Percentiles rank a stretch among this genome's conserved stretches.
Conservation (phyloP, 2,329 filamentous ascomycete species). For the Neobulgaria alba region DNA sequence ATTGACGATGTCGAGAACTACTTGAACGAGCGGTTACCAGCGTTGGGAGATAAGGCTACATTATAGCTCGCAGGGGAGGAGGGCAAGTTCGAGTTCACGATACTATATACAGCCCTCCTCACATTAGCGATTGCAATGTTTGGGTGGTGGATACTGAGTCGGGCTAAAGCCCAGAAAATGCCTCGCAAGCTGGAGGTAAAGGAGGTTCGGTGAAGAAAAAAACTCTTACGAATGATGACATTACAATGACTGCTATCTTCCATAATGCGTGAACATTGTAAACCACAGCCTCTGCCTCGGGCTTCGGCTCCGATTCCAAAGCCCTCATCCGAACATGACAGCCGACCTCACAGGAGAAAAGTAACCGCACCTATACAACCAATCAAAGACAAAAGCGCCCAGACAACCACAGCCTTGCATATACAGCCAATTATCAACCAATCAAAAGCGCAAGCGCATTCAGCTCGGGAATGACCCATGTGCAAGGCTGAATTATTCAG, state of each 20-base stretch:
- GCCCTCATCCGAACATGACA: too few species aligned
- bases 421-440: too few species aligned
- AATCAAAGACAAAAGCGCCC: too few species aligned
- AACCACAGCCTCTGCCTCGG: too few species aligned
- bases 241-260: too few species aligned
- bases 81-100: neutral
- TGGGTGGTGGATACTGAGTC: neutral
- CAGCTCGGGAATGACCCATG: neutral
- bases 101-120: neutral
- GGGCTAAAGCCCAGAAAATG: neutral
- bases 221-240: neutral
- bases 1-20: conserved; percentile 70
- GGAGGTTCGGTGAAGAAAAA: neutral
- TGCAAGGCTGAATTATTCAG: neutral
- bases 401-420: too few species aligned
- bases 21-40: conserved; percentile 38
- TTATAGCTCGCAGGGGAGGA: conserved; percentile 16
- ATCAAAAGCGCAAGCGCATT: too few species aligned
- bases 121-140: neutral
- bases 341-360: too few species aligned
- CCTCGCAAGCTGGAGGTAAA: neutral
- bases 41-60: conserved; percentile 29
- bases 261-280: too few species aligned
- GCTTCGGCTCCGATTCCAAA: too few species aligned
- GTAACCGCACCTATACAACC: too few species aligned